A percentile compares a stretch with the other conserved stretches of the same genome.
phyloP scores from a whole-genome alignment of 352 stramenopile species.

The Globisporangium mamillatum region DNA sequence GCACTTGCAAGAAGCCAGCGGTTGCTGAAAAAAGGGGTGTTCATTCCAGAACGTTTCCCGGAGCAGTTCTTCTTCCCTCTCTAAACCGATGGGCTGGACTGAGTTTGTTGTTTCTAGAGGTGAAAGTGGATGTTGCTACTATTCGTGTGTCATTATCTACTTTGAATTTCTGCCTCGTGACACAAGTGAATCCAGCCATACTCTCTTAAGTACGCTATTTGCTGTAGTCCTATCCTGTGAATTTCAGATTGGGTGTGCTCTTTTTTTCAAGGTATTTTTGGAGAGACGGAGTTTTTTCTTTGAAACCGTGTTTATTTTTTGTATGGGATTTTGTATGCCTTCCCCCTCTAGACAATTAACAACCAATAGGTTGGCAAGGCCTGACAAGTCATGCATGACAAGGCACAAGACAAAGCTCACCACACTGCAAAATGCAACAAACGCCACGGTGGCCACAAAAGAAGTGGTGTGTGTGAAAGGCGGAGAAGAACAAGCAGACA shows the following conservation, averaged over 20 bases:
- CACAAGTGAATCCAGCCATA: neutral
- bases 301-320: neutral
- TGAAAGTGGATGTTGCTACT: neutral
- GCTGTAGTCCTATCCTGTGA: neutral
- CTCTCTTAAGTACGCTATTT: neutral
- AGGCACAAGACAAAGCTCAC: neutral
- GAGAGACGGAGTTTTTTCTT: neutral
- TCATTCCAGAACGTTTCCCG: slow-evolving; percentile 1
- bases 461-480: too few relatives aligned
- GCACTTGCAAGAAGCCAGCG: neutral
- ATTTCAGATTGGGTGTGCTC: neutral
- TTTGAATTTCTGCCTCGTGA: neutral
- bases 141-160: neutral
- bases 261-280: neutral
- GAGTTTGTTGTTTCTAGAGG: neutral
- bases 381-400: neutral
- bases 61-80: neutral
- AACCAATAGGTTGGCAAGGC: neutral
- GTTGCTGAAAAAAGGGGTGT: neutral
- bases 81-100: neutral
- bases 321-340: neutral
- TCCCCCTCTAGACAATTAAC: neutral
- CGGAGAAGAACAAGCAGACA: too few relatives aligned
- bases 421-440: neutral
- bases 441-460: neutral